phyloP scores from a whole-genome alignment of 2,329 filamentous ascomycete genomes.

The Diaporthe destruens region DNA sequence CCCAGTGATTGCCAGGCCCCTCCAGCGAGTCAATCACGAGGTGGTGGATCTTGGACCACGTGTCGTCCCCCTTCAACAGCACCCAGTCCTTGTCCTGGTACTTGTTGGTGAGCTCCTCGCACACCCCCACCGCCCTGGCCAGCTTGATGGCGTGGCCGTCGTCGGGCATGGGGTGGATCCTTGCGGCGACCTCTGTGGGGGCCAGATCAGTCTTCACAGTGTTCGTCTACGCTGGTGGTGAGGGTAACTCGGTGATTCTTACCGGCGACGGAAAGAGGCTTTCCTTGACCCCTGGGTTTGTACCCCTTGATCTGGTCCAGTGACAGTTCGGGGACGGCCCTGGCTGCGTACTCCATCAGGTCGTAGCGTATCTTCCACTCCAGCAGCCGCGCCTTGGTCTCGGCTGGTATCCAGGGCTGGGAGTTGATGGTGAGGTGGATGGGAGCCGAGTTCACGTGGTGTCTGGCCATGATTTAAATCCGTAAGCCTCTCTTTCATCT shows the following conservation, averaged over 20 bases:
- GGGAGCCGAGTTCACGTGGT: slow-evolving; percentile 78
- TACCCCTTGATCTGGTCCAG: slow-evolving; percentile 72
- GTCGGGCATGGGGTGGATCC: slow-evolving; percentile 67
- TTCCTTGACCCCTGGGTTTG: slow-evolving; percentile 56
- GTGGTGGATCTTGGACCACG: slow-evolving; percentile 72
- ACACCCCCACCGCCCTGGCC: slow-evolving; percentile 76
- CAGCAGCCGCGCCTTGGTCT: slow-evolving; percentile 76
- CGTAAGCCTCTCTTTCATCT: slow-evolving; percentile 12
- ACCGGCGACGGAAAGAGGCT: slow-evolving; percentile 59
- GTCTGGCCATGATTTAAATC: slow-evolving; percentile 65
- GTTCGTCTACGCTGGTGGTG: too few species aligned
- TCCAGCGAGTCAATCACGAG: slow-evolving; percentile 74
- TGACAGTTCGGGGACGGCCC: slow-evolving; percentile 71
- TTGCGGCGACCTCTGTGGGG: slow-evolving; percentile 49
- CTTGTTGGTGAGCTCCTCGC: slow-evolving; percentile 62
- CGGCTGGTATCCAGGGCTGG: slow-evolving; percentile 69
- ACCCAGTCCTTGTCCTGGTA: slow-evolving; percentile 64
- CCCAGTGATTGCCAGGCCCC: slow-evolving; percentile 66
- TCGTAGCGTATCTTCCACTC: slow-evolving; percentile 87
- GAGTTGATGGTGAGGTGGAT: slow-evolving; percentile 79
- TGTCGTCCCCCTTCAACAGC: slow-evolving; percentile 64
- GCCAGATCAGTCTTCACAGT: not conserved
- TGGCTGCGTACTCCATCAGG: slow-evolving; percentile 79
- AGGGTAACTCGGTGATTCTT: slow-evolving; percentile 44
- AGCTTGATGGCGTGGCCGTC: slow-evolving; percentile 89